phyloP scores from a whole-genome alignment of 2,329 filamentous ascomycete genomes.

The Aspergillus hiratsukae region DNA sequence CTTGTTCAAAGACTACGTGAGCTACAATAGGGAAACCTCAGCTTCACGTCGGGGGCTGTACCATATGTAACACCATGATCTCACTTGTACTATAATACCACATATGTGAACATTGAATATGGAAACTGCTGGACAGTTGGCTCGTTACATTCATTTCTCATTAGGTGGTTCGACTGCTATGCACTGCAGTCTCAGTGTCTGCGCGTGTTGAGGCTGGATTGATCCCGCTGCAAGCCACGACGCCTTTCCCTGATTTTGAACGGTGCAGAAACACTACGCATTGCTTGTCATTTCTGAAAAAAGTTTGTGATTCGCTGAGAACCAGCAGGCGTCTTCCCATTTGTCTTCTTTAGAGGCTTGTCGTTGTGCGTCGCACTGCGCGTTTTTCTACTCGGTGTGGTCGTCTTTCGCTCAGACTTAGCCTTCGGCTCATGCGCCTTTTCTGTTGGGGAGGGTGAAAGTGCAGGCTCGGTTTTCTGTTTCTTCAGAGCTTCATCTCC shows the following conservation, averaged over 20 bases:
- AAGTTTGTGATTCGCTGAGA: constrained; percentile 51
- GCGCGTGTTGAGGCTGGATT: background rate
- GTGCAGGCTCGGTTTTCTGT: constrained; percentile 15
- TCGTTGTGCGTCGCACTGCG: constrained; percentile 56
- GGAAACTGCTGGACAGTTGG: constrained; percentile 17
- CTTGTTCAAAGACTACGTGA: constrained; percentile 45
- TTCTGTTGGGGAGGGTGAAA: constrained; percentile 26
- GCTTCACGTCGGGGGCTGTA: constrained; percentile 8
- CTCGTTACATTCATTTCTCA: background rate
- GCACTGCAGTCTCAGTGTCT: background rate
- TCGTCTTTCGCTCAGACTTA: constrained; percentile 20
- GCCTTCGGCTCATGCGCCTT: constrained; percentile 32
- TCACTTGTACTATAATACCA: constrained; percentile 11
- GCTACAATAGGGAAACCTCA: constrained; percentile 10
- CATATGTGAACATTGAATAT: background rate
- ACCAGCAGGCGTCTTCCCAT: constrained; percentile 44
- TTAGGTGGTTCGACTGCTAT: background rate
- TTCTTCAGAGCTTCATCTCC: constrained; percentile 19
- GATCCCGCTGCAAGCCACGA: background rate
- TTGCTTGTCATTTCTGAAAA: constrained; percentile 36
- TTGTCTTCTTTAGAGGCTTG: constrained; percentile 41
- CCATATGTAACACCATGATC: constrained; percentile 1
- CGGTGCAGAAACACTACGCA: background rate
- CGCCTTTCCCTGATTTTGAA: background rate
- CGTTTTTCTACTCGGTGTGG: constrained; percentile 38